These are phyloP conservation scores for Mucor mucedo DNA, from an alignment of 371 early-diverging fungal species.

Conservation along the genomic window DNA sequence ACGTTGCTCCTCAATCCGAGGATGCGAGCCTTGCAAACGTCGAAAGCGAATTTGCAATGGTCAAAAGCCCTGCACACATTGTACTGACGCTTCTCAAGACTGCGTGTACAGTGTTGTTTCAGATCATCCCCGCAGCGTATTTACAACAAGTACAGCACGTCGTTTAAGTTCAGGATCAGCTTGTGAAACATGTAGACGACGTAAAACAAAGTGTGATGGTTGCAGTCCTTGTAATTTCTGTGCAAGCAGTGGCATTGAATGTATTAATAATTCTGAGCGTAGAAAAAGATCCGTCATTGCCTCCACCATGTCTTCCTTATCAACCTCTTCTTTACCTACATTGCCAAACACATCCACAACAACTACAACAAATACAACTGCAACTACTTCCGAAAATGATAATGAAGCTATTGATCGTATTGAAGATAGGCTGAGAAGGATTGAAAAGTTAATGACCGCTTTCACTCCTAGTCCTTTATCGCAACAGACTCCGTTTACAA, in stretches of 20 bases:
- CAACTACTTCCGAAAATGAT: conserved; percentile 24
- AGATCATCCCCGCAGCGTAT: conserved; percentile 37
- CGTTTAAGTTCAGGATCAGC: conserved; percentile 56
- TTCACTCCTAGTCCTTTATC: conserved; percentile 43
- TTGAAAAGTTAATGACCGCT: conserved; percentile 47
- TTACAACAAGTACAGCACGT: conserved; percentile 43
- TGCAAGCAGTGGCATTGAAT: conserved; percentile 38
- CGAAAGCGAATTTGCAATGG: conserved; percentile 35
- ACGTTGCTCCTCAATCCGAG: conserved; percentile 31
- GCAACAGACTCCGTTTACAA: conserved; percentile 11
- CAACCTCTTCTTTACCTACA: conserved; percentile 3
- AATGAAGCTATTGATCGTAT: conserved; percentile 47
- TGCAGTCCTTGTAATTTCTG: conserved; percentile 53
- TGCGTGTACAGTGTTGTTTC: conserved; percentile 40
- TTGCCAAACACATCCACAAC: background rate
- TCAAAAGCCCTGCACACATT: conserved; percentile 34
- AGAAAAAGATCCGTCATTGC: conserved; percentile 29
- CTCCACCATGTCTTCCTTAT: conserved; percentile 1
- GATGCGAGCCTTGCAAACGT: conserved; percentile 38
- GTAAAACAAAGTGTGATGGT: conserved; percentile 61
- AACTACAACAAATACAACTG: background rate
- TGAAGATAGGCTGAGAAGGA: conserved; percentile 44
- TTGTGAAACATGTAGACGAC: conserved; percentile 56
- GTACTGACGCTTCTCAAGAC: conserved; percentile 28
- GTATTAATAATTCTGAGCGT: conserved; percentile 39